Evolutionary conservation across 2,329 filamentous ascomycete genomes (phyloP), one percentile per base, ranked within the genome.

Genomic region (Chaetothyriales sp.): DNA sequence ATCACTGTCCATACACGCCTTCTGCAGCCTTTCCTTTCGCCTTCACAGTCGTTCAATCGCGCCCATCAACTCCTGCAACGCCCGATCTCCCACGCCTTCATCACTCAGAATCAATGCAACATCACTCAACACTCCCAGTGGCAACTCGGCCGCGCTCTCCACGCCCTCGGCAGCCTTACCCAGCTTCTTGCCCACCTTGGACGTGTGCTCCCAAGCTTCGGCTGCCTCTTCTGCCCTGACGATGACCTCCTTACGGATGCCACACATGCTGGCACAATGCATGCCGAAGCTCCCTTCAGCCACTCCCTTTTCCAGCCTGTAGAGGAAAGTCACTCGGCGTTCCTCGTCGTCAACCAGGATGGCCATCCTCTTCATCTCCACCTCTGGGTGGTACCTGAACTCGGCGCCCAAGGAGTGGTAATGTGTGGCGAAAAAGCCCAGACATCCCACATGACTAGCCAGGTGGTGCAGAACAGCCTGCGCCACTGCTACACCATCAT

Each of bases 231-330:
- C 92, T 0, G 92, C 92, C 19, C 84, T 73, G 63, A 89, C 81
- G 55, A 98, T 87, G 15, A 98, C 81, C 50, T 81, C 81, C 44
- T 73, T 73, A 0, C 87, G 80, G 56, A 98, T 96, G 1, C 92
- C 92, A 61, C 92, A 98, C 92, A 98, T 98, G 53, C 87, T 83
- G 1, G 92, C 92, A 64, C 92, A 98, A 66, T 98, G 92, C 92
- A 98, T 98, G 61, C 92, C 92, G 63, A 96, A 98, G 62, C 86
- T 94, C 15, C 92, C 92, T 66, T 96, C 89, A 0, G 92, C 92
- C 8, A 96, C 87, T 1, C 92, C 92, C 12, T 86, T 79, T 67
- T 96, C 92, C 0, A 98, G 77, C 62, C 86, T 89, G 71, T 98
- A 98, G 50, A 98, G 66, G 70, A 98, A 98, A 0, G 90, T 95